These are phyloP conservation scores for Lachancea thermotolerans DNA, from an alignment of 805 yeast genomes.

Conservation along the genomic window DNA sequence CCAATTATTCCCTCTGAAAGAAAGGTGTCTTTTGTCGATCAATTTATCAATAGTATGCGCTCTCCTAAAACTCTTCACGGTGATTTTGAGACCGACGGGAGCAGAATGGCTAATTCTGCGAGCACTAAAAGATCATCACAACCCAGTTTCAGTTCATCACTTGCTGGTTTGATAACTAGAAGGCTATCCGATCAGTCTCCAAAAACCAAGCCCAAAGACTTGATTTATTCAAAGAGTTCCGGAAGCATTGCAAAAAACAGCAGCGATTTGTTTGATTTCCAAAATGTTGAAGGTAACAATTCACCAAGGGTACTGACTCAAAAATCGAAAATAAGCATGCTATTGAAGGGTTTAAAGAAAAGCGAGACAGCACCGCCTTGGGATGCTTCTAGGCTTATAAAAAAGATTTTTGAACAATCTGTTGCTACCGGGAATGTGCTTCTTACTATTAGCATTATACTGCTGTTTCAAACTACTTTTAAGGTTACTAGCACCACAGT, in stretches of 20 bases:
- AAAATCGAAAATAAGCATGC: constrained; percentile 2
- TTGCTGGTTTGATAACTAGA: constrained; percentile 1
- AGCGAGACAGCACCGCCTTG: constrained; percentile 22
- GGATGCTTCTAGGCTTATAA: constrained; percentile 24
- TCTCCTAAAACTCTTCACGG: constrained; percentile 16
- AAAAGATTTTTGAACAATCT: constrained; percentile 27
- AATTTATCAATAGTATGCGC: constrained; percentile 24
- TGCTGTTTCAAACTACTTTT: constrained; percentile 28
- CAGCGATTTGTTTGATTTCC: background rate
- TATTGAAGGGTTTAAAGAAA: background rate
- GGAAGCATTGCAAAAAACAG: background rate
- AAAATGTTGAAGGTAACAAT: background rate
- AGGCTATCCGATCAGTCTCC: background rate
- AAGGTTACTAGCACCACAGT: constrained; percentile 20
- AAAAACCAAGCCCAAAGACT: background rate
- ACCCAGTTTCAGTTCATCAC: constrained; percentile 8
- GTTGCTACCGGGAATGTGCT: constrained; percentile 28
- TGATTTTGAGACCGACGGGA: constrained; percentile 6
- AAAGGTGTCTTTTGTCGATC: constrained; percentile 29
- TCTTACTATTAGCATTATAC: constrained; percentile 23
- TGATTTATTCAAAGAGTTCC: background rate
- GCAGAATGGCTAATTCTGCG: background rate
- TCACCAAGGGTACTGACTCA: background rate
- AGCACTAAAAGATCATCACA: constrained; percentile 8
- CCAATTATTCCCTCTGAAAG: constrained; percentile 19